Base-by-base conservation (phyloP, 1,284 basidiomycete genomes). In the Puccinia hordei region DNA sequence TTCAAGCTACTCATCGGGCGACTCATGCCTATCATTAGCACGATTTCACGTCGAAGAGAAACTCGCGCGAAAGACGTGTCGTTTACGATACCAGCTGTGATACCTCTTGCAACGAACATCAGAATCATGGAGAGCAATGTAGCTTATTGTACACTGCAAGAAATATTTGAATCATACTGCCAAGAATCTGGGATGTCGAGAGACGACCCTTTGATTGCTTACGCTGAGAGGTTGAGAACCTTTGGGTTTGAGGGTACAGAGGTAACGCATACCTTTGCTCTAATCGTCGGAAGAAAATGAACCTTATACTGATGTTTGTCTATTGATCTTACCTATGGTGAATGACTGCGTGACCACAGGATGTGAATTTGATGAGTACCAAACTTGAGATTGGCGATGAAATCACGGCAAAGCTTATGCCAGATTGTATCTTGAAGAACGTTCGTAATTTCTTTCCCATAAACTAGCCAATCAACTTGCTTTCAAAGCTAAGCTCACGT, bases 351-450 rank as follows among this genome's bases (percentile, higher is more conserved):
- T 41, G 12, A 12, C 12, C 63, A 17, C 51, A 77, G 74, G 68
- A 68, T 63, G 76, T 74, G 17, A 24, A 81, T 57, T 44, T 35
- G 10, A 51, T 73, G 10, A 46, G 69, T 33, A 86, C 95, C 77
- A 92, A 93, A 85, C 92, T 93, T 85, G 95, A 98, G 83, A 89
- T 97, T 24, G 90, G 93, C 85, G 94, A 98, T 82, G 97, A 99
- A 86, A 90, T 99, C 33, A 89, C 90, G 81, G 86, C 89, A 55
- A 99, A 99, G 87, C 91, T 95, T 87, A 89, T 97, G 30, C 95
- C 97, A 3, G 93, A 98, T 80, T 92, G 92, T 81, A 89, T 99
- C 53, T 87, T 99, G 46, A 90, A 90, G 76, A 91, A 91, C 83
- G 94, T 95, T 85, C 83, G 90, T 87, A 49, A 35, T 61, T 73